These are phyloP conservation scores for Dichotomocladium elegans DNA, from an alignment of 371 early-diverging fungal genomes.

Conservation along the genomic window DNA sequence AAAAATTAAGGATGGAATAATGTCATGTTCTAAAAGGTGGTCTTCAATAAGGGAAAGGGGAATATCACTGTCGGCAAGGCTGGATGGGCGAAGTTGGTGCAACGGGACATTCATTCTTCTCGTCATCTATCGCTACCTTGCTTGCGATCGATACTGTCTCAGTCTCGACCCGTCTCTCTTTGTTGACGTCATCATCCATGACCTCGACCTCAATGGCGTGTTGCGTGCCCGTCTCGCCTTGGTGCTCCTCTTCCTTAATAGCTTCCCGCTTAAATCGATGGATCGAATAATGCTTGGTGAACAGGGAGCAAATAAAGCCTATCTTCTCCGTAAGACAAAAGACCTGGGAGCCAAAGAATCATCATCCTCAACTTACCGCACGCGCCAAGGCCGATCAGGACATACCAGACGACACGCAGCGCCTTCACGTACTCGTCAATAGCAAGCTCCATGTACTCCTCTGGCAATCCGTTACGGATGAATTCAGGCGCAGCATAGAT, in stretches of 20 bases:
- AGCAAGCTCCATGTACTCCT: constrained; percentile 19
- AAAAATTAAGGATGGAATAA: background rate
- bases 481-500: constrained; percentile 30
- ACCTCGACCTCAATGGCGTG: too few species aligned
- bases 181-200: background rate
- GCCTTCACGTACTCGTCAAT: constrained; percentile 22
- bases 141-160: background rate
- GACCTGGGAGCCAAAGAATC: background rate
- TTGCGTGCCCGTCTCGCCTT: too few species aligned
- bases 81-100: background rate
- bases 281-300: constrained; percentile 8
- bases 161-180: background rate
- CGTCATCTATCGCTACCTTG: background rate
- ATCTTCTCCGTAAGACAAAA: background rate
- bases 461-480: constrained; percentile 34
- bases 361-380: constrained; percentile 14
- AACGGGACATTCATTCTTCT: background rate
- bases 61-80: background rate
- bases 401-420: constrained; percentile 32
- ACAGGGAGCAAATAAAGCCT: constrained; percentile 8
- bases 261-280: background rate
- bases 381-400: constrained; percentile 34
- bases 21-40: background rate
- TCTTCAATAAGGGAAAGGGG: too few species aligned
- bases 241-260: background rate